These are phyloP conservation scores for Lecanoromycetidae sp. DNA, from an alignment of 2,329 filamentous ascomycete genomes.

Conservation along the genomic window DNA sequence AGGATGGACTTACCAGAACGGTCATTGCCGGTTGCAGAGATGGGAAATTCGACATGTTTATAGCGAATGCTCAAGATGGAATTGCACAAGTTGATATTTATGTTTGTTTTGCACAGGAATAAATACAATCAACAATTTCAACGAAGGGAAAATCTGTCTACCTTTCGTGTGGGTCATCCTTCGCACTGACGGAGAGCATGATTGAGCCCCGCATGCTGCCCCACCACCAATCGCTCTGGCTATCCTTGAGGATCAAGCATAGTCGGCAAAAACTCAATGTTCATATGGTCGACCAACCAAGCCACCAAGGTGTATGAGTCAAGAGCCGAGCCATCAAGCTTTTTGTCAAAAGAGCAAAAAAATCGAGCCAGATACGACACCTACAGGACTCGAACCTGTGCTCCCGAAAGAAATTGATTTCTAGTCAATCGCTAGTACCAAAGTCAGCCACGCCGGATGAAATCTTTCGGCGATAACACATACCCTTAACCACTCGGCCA, in stretches of 20 bases:
- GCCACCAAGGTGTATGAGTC: not conserved
- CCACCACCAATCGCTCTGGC: too few species aligned
- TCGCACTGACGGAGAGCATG: too few species aligned
- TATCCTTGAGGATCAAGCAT: too few species aligned
- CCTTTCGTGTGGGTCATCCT: not conserved
- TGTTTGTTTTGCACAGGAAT: too few species aligned
- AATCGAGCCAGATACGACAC: constrained; percentile 18
- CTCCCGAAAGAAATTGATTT: constrained; percentile 22
- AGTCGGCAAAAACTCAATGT: too few species aligned
- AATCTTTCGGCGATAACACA: constrained; percentile 20
- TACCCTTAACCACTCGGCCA: constrained; percentile 24
- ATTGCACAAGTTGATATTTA: not conserved
- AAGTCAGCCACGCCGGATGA: not conserved
- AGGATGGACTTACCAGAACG: constrained; percentile 23
- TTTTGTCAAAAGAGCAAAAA: not conserved
- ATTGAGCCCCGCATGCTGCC: too few species aligned
- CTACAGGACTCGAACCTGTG: constrained; percentile 23
- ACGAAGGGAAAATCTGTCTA: not conserved
- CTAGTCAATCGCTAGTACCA: not conserved
- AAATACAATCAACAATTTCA: not conserved
- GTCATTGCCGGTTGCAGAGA: constrained; percentile 31
- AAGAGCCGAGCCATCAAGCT: not conserved
- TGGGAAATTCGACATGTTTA: constrained; percentile 26
- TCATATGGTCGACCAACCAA: not conserved
- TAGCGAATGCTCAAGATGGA: not conserved